These are phyloP conservation scores for Zygosaccharomyces kombuchaensis DNA, from an alignment of 805 yeast species.

Conservation along the genomic window DNA sequence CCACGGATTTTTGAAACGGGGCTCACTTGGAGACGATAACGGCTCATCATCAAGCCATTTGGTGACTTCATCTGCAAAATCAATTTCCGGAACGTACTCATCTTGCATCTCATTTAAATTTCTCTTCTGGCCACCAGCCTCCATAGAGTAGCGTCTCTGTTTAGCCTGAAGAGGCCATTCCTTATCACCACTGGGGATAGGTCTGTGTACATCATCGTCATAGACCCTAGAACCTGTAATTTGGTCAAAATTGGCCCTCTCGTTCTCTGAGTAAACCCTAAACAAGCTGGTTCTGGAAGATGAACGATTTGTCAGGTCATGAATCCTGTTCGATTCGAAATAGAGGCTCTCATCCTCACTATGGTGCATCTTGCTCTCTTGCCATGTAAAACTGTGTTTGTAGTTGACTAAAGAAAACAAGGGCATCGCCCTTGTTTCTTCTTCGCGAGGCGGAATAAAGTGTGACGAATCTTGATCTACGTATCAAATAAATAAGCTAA, in stretches of 20 bases:
- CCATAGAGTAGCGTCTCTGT: constrained; percentile 10
- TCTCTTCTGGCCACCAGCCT: constrained; percentile 5
- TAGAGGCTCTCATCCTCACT: constrained; percentile 13
- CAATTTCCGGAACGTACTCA: constrained; percentile 72
- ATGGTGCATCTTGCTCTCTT: constrained; percentile 2
- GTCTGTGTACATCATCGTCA: constrained; percentile 51
- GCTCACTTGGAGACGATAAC: not conserved
- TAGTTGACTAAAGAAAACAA: not conserved
- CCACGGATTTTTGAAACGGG: not conserved
- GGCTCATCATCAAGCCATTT: constrained; percentile 40
- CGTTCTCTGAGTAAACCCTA: constrained; percentile 63
- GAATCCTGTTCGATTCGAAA: constrained; percentile 24
- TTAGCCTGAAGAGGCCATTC: constrained; percentile 4
- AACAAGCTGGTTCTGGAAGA: constrained; percentile 36
- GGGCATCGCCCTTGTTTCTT: constrained; percentile 5
- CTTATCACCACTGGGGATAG: constrained; percentile 22
- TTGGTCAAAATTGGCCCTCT: constrained; percentile 54
- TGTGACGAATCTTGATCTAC: not conserved
- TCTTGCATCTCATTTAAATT: constrained; percentile 52
- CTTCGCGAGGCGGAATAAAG: not conserved
- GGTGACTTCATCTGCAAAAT: constrained; percentile 46
- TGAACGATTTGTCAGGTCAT: constrained; percentile 20
- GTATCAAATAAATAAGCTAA: constrained; percentile 2
- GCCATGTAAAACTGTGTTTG: constrained; percentile 1
- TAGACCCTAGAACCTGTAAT: constrained; percentile 50